Evolutionary conservation across 2,329 filamentous ascomycete species (phyloP).

Genomic region (Coniosporium uncinatum): DNA sequence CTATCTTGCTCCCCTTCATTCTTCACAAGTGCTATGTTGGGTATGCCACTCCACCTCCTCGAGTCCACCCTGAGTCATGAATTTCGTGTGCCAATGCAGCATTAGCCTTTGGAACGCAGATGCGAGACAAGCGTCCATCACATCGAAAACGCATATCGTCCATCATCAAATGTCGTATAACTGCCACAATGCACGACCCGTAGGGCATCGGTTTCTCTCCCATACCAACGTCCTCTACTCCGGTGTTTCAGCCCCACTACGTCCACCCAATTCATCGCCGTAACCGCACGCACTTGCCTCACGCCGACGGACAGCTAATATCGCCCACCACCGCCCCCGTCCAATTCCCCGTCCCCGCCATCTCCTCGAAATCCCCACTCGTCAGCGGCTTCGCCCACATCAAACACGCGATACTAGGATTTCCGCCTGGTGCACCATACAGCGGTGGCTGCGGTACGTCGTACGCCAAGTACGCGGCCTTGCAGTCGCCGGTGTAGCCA

Average conservation of each 20-base stretch:
- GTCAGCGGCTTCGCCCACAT: conserved; percentile 21
- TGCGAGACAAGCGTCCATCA: no score
- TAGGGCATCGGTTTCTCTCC: no score
- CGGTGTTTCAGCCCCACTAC: not conserved
- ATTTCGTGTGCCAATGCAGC: no score
- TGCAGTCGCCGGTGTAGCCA: conserved; percentile 24
- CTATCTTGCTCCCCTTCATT: no score
- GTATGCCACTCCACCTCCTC: no score
- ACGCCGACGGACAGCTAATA: conserved; percentile 25
- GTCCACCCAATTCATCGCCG: not conserved
- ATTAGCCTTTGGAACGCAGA: no score
- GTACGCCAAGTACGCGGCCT: conserved; percentile 26
- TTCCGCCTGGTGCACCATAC: conserved; percentile 21
- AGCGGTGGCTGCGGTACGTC: conserved; percentile 25
- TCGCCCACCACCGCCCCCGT: conserved; percentile 21
- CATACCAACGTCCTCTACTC: no score
- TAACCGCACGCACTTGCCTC: not conserved
- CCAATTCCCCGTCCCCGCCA: conserved; percentile 18
- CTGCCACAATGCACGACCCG: no score
- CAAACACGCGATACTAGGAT: conserved; percentile 24
- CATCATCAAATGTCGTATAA: no score
- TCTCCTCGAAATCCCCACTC: conserved; percentile 19
- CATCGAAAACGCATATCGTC: no score
- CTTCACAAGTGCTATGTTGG: no score
- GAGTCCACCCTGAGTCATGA: no score